phyloP scores from a whole-genome alignment of 805 yeast genomes.

The Suhomyces vadensis region DNA sequence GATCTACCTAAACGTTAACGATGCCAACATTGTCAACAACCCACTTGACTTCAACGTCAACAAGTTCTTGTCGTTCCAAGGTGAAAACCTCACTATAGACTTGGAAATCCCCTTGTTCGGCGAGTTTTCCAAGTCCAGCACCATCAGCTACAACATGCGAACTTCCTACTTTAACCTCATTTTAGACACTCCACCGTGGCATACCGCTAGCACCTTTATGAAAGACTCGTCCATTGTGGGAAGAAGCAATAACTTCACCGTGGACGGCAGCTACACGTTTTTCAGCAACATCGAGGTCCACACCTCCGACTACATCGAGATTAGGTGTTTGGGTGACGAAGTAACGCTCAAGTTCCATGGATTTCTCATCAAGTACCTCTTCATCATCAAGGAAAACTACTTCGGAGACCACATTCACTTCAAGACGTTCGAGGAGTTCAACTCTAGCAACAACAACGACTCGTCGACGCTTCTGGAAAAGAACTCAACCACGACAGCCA shows the following conservation, averaged over 20 bases:
- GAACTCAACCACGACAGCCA: not conserved
- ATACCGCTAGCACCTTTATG: constrained; percentile 74
- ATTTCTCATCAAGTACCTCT: constrained; percentile 69
- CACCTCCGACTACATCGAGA: constrained; percentile 65
- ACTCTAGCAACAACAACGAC: constrained; percentile 23
- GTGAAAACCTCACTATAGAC: constrained; percentile 51
- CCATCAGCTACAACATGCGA: constrained; percentile 48
- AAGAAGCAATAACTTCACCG: constrained; percentile 56
- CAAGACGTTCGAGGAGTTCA: constrained; percentile 82
- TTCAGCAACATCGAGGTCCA: constrained; percentile 59
- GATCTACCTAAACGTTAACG: constrained; percentile 78
- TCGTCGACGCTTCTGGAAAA: not conserved
- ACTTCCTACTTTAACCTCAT: constrained; percentile 64
- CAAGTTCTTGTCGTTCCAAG: constrained; percentile 71
- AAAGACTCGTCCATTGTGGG: constrained; percentile 62
- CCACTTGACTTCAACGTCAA: constrained; percentile 85
- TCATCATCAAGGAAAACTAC: constrained; percentile 80
- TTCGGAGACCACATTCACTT: constrained; percentile 86
- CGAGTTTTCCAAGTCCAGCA: constrained; percentile 51
- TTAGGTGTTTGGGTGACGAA: constrained; percentile 65
- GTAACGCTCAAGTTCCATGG: constrained; percentile 78
- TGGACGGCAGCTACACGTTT: constrained; percentile 67
- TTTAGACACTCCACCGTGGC: constrained; percentile 89
- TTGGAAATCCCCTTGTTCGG: constrained; percentile 60
- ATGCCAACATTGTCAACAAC: constrained; percentile 82